Percentiles rank a stretch among this genome's conserved stretches.
Evolutionary conservation across 1,284 basidiomycete genomes (phyloP).

Genomic region (Marasmius fiardii): DNA sequence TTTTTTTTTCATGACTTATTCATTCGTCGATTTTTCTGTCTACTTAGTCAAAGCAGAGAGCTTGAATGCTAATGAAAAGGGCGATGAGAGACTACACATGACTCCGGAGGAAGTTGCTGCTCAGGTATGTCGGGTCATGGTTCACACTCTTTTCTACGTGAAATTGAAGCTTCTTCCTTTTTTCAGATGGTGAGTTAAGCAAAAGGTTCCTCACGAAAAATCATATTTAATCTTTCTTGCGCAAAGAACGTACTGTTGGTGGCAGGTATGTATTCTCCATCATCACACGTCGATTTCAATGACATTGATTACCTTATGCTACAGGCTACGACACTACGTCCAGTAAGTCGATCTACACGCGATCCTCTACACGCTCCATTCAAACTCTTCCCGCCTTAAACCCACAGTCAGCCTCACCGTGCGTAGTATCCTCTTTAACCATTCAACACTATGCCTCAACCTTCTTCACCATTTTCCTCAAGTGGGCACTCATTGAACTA

Average conservation of each 20-base stretch:
- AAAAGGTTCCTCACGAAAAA: background rate
- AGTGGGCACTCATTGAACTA: conserved; percentile 30
- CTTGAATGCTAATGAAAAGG: conserved; percentile 22
- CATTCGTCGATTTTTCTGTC: background rate
- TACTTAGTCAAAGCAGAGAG: conserved; percentile 50
- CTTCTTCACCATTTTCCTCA: conserved; percentile 4
- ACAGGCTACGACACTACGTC: conserved; percentile 36
- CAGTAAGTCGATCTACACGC: conserved; percentile 23
- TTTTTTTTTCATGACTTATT: background rate
- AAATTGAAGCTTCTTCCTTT: background rate
- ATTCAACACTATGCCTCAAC: background rate
- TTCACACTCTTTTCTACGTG: conserved; percentile 11
- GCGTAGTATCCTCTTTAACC: background rate
- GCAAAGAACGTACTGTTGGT: conserved; percentile 26
- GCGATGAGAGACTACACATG: conserved; percentile 37
- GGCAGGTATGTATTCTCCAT: conserved; percentile 22
- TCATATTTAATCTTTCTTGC: background rate
- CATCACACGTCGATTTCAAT: background rate
- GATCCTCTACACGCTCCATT: background rate
- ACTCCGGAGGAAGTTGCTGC: conserved; percentile 66
- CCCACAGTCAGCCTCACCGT: conserved; percentile 24
- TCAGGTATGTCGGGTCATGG: conserved; percentile 26
- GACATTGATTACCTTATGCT: background rate
- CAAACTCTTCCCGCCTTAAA: background rate
- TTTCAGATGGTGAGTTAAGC: background rate